A percentile compares a stretch with the other conserved stretches of the same genome.
Evolutionary conservation across 768 basidiomycete genomes (phyloP).

Genomic region (Pulveroboletus sp.): DNA sequence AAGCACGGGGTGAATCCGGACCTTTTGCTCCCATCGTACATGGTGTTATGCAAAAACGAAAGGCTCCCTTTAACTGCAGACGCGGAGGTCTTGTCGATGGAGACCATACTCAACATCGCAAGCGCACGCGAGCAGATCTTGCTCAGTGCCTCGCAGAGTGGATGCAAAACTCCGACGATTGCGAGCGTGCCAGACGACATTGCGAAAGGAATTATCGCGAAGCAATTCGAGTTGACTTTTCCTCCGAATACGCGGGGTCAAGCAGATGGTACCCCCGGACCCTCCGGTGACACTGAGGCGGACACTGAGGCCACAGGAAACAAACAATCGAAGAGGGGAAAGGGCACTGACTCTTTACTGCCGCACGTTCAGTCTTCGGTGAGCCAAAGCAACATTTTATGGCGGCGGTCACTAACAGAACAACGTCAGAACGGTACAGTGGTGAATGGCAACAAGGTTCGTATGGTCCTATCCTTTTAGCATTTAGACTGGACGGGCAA

Average conservation of each 20-base stretch:
- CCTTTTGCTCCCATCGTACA: slow-evolving; percentile 52
- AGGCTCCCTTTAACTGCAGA: slow-evolving; percentile 53
- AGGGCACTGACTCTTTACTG: not conserved
- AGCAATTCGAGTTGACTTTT: slow-evolving; percentile 30
- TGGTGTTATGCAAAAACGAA: slow-evolving; percentile 47
- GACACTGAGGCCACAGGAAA: not conserved
- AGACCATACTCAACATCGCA: slow-evolving; percentile 52
- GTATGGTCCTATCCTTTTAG: not conserved
- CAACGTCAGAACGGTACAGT: not conserved
- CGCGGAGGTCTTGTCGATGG: slow-evolving; percentile 53
- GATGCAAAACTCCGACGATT: slow-evolving; percentile 26
- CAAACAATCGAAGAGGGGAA: not conserved
- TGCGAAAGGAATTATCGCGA: slow-evolving; percentile 27
- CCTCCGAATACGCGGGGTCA: slow-evolving; percentile 10
- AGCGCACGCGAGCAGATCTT: slow-evolving; percentile 47
- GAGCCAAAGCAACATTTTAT: not conserved
- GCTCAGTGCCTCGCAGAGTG: slow-evolving; percentile 33
- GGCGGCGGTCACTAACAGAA: not conserved
- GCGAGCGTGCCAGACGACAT: slow-evolving; percentile 26
- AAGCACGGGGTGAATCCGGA: slow-evolving; percentile 44
- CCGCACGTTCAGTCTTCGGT: not conserved
- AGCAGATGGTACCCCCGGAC: not conserved
- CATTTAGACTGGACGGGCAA: not conserved
- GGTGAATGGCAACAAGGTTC: not conserved
- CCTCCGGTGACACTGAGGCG: not conserved